A percentile compares a stretch with the other conserved stretches of the same genome.
Conservation (phyloP, 306 rosid genomes). For the Pyrus bretschneideri region DNA sequence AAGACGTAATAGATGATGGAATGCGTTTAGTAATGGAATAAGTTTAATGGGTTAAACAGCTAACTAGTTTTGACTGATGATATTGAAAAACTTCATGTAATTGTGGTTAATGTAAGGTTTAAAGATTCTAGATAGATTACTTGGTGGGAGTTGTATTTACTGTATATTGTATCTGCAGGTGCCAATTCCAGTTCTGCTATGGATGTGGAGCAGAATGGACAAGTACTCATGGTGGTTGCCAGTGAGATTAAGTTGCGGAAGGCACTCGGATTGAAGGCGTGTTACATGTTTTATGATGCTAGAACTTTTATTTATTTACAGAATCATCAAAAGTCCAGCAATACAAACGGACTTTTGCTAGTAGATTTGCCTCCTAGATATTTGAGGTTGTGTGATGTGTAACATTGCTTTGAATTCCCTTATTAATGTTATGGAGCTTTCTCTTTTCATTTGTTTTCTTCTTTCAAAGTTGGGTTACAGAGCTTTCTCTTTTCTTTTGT, state of each 20-base stretch:
- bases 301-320: no score
- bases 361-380: no score
- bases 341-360: no score
- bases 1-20: not conserved
- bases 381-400: no score
- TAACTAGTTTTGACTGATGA: not conserved
- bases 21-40: not conserved
- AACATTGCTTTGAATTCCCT: no score
- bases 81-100: not conserved
- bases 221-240: conserved; percentile 30
- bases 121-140: not conserved
- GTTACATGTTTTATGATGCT: not conserved
- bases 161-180: conserved; percentile 28
- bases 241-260: conserved; percentile 4
- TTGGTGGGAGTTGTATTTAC: not conserved
- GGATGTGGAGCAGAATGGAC: conserved; percentile 39
- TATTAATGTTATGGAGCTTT: not conserved
- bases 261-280: not conserved
- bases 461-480: not conserved
- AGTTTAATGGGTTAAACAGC: not conserved
- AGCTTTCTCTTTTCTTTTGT: no score
- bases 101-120: not conserved
- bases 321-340: not conserved
- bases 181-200: conserved; percentile 47
- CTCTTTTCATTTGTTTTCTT: not conserved